phyloP scores from a whole-genome alignment of 257 asterid genomes.

The Mitragyna speciosa region DNA sequence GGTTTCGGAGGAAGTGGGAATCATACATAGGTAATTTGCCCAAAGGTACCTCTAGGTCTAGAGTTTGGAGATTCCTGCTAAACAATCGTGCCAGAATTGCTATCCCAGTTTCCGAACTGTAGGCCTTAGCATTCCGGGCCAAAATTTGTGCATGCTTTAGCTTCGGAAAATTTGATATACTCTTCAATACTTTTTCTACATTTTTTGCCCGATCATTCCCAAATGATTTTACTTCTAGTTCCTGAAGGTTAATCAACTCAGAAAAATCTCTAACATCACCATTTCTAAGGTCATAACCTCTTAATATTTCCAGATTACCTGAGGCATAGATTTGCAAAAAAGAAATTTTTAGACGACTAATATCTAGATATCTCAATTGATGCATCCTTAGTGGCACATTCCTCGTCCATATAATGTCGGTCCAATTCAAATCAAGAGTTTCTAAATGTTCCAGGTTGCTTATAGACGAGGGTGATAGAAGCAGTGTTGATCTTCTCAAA shows the following conservation, averaged over 20 bases:
- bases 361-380: slow-evolving; percentile 16
- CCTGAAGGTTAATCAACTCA: slow-evolving; percentile 11
- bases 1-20: background rate
- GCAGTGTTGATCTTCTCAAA: background rate
- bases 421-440: slow-evolving; percentile 2
- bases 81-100: background rate
- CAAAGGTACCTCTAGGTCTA: background rate
- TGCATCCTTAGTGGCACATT: slow-evolving; percentile 7
- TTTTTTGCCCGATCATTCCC: too few species aligned
- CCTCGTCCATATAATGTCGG: background rate
- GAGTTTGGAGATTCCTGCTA: background rate
- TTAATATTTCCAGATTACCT: background rate
- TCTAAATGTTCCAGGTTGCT: slow-evolving; percentile 11
- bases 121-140: too few species aligned
- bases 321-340: background rate
- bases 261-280: background rate
- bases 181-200: background rate
- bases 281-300: background rate
- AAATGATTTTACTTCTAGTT: background rate
- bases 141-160: too few species aligned
- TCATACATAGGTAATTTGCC: background rate
- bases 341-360: slow-evolving; percentile 11
- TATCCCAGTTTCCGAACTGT: background rate
- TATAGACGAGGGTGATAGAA: background rate
- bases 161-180: too few species aligned